Base-by-base conservation (phyloP, 2,329 filamentous ascomycete genomes). In the Amylocarpus encephaloides region DNA sequence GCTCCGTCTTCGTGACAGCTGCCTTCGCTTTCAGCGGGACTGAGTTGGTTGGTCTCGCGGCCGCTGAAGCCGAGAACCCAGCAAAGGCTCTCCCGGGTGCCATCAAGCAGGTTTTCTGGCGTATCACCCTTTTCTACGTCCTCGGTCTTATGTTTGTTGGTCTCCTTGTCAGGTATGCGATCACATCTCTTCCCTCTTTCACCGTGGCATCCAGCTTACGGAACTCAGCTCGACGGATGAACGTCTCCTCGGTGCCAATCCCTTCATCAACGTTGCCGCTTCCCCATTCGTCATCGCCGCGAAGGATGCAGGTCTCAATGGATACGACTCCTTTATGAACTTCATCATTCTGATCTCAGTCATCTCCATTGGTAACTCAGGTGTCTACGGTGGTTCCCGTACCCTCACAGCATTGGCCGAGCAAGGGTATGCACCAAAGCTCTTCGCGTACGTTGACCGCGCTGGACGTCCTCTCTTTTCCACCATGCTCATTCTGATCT, bases 221-320 rank as follows among this genome's bases (percentile, higher is more conserved):
- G 74, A 95, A 2, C 88, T 95, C 0, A 85, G 83, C 0, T 90
- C 85, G 66, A 72, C 78, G 60, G 79, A 94, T 55, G 50, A 64
- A 0, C 73, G 76, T 2, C 82, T 95, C 1, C 71, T 88, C 1
- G 74, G 74, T 13, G 75, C 75, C 33, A 71, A 66, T 32, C 72
- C 74, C 10, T 78, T 77, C 46, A 81, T 57, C 40, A 51, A 90
- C 65, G 81, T 84, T 43, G 80, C 81, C 26, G 85, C 88, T 1
- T 94, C 88, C 3, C 91, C 91, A 1, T 96, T 96, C 66, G 91
- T 95, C 60, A 93, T 96, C 62, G 88, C 90, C 57, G 94, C 95
- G 60, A 76, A 85, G 58, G 85, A 89, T 55, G 89, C 89, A 2
- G 85, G 87, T n/a, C 93, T 95, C 60, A 70, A 78, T 43, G 84